Conservation (phyloP, 2,329 filamentous ascomycete species). For the Metarhizium rileyi region DNA sequence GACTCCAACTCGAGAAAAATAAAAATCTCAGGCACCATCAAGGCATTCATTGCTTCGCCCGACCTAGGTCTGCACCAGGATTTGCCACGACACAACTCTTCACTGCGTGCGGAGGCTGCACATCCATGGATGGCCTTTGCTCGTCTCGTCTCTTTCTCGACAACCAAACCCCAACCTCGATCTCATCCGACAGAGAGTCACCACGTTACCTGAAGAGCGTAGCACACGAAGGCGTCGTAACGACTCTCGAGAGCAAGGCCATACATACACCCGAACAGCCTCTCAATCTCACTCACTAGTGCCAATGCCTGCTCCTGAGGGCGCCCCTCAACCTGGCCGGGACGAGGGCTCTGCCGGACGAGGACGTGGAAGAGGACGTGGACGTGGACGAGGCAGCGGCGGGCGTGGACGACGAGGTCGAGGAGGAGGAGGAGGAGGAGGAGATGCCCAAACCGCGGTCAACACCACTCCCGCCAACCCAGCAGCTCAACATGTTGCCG, state of each 20-base stretch:
- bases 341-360: conserved; percentile 28
- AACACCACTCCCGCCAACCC: conserved; percentile 13
- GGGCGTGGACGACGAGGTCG: conserved; percentile 9
- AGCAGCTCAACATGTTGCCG: conserved; percentile 21
- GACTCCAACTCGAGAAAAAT: background rate
- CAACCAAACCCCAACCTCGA: too few relatives aligned
- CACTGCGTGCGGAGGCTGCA: too few relatives aligned
- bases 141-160: too few relatives aligned
- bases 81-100: too few relatives aligned
- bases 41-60: too few relatives aligned
- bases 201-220: too few relatives aligned
- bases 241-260: too few relatives aligned
- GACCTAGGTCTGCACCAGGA: too few relatives aligned
- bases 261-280: too few relatives aligned
- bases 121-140: too few relatives aligned
- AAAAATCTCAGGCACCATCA: background rate
- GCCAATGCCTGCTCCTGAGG: conserved; percentile 11
- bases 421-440: conserved; percentile 8
- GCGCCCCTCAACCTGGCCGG: conserved; percentile 14
- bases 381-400: conserved; percentile 19
- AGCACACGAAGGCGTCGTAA: too few relatives aligned
- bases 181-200: too few relatives aligned
- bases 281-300: background rate
- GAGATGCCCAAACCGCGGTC: conserved; percentile 8
- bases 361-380: conserved; percentile 34